Evolutionary conservation across 1,139 yeast species (phyloP).

Genomic region (Yamadazyma jaroonii): DNA sequence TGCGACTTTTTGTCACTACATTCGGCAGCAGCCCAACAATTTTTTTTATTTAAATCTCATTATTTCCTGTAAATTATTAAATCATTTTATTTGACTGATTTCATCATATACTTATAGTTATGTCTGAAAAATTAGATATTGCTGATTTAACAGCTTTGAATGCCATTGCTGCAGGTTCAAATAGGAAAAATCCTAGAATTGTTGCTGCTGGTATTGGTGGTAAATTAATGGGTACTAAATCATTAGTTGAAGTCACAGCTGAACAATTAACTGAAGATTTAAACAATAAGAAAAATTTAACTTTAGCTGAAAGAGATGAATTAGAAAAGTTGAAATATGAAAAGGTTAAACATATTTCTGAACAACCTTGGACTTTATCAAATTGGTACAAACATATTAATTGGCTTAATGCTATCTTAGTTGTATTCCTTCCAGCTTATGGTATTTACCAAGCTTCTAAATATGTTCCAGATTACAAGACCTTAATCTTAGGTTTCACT

Average conservation of each 20-base stretch:
- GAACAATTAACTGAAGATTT: slow-evolving; percentile 58
- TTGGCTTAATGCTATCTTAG: slow-evolving; percentile 88
- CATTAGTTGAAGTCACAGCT: slow-evolving; percentile 63
- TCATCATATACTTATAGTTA: background rate
- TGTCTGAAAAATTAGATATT: slow-evolving; percentile 34
- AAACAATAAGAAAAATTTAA: slow-evolving; percentile 22
- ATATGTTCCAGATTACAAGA: slow-evolving; percentile 56
- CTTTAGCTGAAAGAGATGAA: slow-evolving; percentile 53
- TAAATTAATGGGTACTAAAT: slow-evolving; percentile 74
- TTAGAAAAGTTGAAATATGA: slow-evolving; percentile 47
- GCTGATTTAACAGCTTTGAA: slow-evolving; percentile 75
- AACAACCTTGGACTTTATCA: slow-evolving; percentile 80
- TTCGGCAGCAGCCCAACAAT: background rate
- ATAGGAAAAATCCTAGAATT: slow-evolving; percentile 64
- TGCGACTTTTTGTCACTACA: background rate
- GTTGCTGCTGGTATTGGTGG: slow-evolving; percentile 81
- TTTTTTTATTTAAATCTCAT: slow-evolving; percentile 2
- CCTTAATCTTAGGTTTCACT: slow-evolving; percentile 56
- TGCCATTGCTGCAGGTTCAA: slow-evolving; percentile 87
- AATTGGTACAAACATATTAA: slow-evolving; percentile 90
- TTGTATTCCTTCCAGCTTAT: slow-evolving; percentile 62
- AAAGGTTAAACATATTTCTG: slow-evolving; percentile 70
- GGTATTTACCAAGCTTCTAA: slow-evolving; percentile 55
- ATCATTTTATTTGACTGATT: background rate
- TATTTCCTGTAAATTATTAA: background rate